These are phyloP conservation scores for Verticillium dahliae DNA, from an alignment of 2,329 filamentous ascomycete species.

Conservation along the genomic window DNA sequence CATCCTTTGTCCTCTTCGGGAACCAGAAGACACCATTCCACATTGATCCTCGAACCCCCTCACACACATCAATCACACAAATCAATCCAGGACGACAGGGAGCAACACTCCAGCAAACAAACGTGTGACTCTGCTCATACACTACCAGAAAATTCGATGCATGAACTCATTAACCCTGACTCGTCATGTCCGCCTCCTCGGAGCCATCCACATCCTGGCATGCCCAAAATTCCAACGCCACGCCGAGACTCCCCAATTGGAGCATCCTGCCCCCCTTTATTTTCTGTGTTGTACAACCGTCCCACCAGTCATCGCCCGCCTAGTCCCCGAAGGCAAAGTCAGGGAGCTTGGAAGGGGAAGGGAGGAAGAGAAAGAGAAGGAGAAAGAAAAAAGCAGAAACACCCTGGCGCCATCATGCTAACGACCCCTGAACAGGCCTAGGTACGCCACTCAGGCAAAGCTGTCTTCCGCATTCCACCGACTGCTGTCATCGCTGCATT, in stretches of 20 bases:
- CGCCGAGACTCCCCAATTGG: neutral
- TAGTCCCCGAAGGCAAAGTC: neutral
- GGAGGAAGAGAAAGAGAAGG: neutral
- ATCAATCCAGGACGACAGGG: neutral
- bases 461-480: constrained; percentile 35
- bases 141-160: neutral
- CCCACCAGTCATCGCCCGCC: neutral
- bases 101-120: neutral
- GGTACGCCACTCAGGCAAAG: constrained; percentile 26
- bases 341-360: neutral
- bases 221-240: neutral
- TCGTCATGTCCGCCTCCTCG: neutral
- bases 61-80: neutral
- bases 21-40: neutral
- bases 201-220: neutral
- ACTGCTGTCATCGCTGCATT: constrained; percentile 17
- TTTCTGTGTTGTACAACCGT: neutral
- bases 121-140: neutral
- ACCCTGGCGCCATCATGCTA: neutral
- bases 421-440: neutral
- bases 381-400: neutral
- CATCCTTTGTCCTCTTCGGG: neutral
- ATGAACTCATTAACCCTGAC: neutral
- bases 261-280: neutral
- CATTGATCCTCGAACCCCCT: neutral